Conservation (phyloP, 2,329 filamentous ascomycete species). For the Juglanconis sp. region DNA sequence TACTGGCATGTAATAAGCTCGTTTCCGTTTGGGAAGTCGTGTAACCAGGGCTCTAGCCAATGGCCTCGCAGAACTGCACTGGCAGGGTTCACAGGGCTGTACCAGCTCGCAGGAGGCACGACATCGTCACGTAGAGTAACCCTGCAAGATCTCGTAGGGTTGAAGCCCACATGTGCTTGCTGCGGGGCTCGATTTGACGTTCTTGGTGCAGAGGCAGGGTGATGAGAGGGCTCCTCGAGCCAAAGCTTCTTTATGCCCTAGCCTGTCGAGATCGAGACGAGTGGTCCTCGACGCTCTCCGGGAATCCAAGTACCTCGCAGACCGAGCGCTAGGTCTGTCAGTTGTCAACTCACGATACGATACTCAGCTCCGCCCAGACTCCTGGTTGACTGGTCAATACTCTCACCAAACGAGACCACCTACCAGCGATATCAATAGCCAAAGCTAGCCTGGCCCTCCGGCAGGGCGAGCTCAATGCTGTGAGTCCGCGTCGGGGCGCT, state of each 20-base stretch:
- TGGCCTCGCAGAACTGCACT: not conserved
- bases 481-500: too few species aligned
- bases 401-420: not conserved
- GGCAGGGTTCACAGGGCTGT: constrained; percentile 4
- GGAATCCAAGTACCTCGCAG: too few species aligned
- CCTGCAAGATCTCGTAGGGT: not conserved
- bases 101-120: not conserved
- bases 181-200: not conserved
- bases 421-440: not conserved
- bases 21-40: not conserved
- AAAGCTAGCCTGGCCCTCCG: not conserved
- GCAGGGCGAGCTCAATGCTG: too few species aligned
- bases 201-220: not conserved
- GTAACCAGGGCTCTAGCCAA: not conserved
- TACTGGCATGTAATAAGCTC: not conserved
- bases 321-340: too few species aligned
- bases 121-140: constrained; percentile 6
- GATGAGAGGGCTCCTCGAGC: not conserved
- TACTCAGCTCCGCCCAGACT: not conserved
- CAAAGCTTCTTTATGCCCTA: not conserved
- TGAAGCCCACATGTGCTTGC: not conserved
- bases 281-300: too few species aligned
- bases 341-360: not conserved
- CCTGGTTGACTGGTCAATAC: not conserved
- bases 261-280: not conserved